Evolutionary conservation across 805 yeast genomes (phyloP), one percentile per base, ranked within the genome.

Genomic region (Ogataea pini): DNA sequence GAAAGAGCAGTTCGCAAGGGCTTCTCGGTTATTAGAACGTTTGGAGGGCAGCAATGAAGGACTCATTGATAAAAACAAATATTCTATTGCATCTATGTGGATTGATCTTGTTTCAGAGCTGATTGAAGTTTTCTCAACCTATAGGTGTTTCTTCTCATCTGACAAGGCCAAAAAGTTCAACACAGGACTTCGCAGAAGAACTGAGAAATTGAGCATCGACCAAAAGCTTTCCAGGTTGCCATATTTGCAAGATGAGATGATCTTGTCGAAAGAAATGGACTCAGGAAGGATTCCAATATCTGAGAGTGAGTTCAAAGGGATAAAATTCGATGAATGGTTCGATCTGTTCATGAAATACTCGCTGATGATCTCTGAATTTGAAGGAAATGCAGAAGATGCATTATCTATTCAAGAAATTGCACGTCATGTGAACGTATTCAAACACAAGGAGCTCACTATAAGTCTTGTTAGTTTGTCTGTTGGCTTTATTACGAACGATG

Each of bases 301-400:
- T 0, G 75, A 76, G 10, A 72, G 73, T 0, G 83, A 78, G 57
- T 87, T 86, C 60, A 74, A 96, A 48, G 97, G 96, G 0, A 68
- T 90, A 17, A 70, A 75, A 3, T 87, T 87, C 63, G 86, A 85
- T 32, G 77, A 77, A 31, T 94, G 99, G 99, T 89, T 89, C 64
- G 82, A 79, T 52, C 71, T 92, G 6, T 88, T 90, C 59, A 84
- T 90, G 79, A 86, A 85, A 59, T 82, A 86, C 57, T 83, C 96
- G 0, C 64, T 92, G 29, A 75, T 83, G 19, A 75, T 86, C 42
- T 83, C 89, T 0, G 76, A 76, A 51, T 78, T 74, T 59, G 86
- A 81, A 49, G 71, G 74, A 1, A 61, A 61, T 41, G 70, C 73
- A 1, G 82, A 81, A 19, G 84, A 82, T 57, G 92, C 96, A 7